phyloP scores from a whole-genome alignment of 108 stramenopile species.

The Schizochytrium sp. region DNA sequence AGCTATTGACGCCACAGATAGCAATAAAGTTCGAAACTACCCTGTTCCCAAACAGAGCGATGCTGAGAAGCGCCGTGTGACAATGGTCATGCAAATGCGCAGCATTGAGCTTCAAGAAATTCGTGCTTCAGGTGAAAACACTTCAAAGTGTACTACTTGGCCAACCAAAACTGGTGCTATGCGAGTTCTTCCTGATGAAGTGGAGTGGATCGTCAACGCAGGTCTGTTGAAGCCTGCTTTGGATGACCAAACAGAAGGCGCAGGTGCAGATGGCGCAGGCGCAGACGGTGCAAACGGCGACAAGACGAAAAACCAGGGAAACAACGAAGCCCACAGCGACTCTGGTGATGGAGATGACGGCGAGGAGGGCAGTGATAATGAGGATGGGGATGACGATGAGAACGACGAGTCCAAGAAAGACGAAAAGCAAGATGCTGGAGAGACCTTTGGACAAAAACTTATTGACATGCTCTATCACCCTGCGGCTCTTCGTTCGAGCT shows the following conservation, averaged over 20 bases:
- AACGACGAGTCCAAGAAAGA: conserved; percentile 43
- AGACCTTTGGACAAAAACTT: background rate
- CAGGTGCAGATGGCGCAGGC: background rate
- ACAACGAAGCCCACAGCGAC: background rate
- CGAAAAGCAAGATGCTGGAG: background rate
- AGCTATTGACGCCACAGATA: conserved; percentile 15
- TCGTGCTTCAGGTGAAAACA: background rate
- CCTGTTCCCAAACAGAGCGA: conserved; percentile 50
- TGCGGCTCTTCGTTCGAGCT: conserved; percentile 68
- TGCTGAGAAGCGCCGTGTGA: conserved; percentile 18
- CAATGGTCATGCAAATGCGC: conserved; percentile 62
- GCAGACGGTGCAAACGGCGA: background rate
- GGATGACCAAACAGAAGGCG: background rate
- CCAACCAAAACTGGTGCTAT: background rate
- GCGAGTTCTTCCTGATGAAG: conserved; percentile 1
- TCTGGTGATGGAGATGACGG: background rate
- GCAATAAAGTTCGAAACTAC: conserved; percentile 47
- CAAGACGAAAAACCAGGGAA: background rate
- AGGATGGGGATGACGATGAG: background rate
- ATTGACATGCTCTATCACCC: conserved; percentile 75
- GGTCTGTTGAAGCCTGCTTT: conserved; percentile 49
- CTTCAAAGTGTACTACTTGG: conserved; percentile 4
- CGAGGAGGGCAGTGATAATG: background rate
- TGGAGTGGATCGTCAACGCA: conserved; percentile 63
- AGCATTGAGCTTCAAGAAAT: conserved; percentile 61